phyloP scores from a whole-genome alignment of 495 filamentous ascomycete species.

The Trichoderma asperelloides region DNA sequence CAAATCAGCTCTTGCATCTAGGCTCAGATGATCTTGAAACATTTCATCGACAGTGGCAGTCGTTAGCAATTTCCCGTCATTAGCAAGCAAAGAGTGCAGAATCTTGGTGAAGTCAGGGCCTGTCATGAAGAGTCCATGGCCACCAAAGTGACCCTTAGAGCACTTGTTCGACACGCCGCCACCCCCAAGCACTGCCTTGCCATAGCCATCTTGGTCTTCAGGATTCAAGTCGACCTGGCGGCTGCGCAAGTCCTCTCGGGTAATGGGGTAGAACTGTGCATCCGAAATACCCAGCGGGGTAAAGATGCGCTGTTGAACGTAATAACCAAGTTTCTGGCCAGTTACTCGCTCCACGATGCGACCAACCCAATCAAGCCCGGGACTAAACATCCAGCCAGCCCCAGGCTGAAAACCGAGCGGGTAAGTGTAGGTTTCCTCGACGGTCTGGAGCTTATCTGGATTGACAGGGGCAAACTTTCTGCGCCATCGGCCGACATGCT shows the following conservation, averaged over 20 bases:
- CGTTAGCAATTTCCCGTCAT: slow-evolving; percentile 24
- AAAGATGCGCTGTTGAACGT: slow-evolving; percentile 22
- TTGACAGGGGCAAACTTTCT: background rate
- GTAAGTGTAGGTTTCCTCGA: slow-evolving; percentile 19
- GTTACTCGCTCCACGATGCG: slow-evolving; percentile 21
- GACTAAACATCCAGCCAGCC: slow-evolving; percentile 28
- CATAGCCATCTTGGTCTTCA: background rate
- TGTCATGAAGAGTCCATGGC: slow-evolving; percentile 22
- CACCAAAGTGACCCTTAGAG: slow-evolving; percentile 18
- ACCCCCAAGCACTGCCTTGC: slow-evolving; percentile 10
- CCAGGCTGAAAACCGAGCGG: slow-evolving; percentile 32
- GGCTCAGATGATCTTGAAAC: slow-evolving; percentile 21
- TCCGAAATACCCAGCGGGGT: slow-evolving; percentile 12
- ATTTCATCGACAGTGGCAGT: slow-evolving; percentile 19
- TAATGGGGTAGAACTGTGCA: slow-evolving; percentile 24
- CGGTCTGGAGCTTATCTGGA: slow-evolving; percentile 2
- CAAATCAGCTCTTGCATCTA: slow-evolving; percentile 10
- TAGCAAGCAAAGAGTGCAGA: slow-evolving; percentile 19
- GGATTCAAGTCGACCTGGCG: background rate
- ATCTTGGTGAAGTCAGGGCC: slow-evolving; percentile 22
- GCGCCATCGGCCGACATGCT: slow-evolving; percentile 16
- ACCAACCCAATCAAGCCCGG: slow-evolving; percentile 26
- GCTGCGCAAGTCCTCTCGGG: background rate
- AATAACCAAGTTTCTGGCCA: slow-evolving; percentile 20
- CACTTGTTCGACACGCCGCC: background rate